Conservation (phyloP, 805 yeast species). For the Osmozyma mogii region DNA sequence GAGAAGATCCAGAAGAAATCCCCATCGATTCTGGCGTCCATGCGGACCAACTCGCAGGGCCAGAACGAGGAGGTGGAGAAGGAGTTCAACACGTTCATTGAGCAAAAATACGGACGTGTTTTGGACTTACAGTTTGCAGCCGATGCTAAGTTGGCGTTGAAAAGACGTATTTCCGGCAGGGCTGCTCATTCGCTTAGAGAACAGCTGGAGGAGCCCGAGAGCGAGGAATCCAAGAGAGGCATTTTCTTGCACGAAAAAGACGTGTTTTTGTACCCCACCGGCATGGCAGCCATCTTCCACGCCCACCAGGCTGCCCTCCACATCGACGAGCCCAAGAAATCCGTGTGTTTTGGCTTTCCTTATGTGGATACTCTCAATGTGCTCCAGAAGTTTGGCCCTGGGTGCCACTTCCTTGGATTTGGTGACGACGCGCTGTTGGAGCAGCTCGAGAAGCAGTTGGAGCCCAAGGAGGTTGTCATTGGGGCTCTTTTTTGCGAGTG, state of each 20-base stretch:
- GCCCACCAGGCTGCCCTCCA: constrained; percentile 56
- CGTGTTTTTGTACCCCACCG: constrained; percentile 79
- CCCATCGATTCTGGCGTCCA: constrained; percentile 24
- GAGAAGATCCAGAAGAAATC: constrained; percentile 24
- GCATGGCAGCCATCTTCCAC: constrained; percentile 86
- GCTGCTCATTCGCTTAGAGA: constrained; percentile 34
- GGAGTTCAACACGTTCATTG: constrained; percentile 64
- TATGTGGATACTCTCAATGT: constrained; percentile 89
- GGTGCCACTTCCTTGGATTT: constrained; percentile 75
- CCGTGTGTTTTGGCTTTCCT: constrained; percentile 94
- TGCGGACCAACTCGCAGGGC: constrained; percentile 14
- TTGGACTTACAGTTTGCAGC: constrained; percentile 68
- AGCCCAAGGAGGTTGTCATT: constrained; percentile 47
- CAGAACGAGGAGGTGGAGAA: constrained; percentile 29
- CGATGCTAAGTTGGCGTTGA: constrained; percentile 69
- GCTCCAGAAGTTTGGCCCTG: constrained; percentile 84
- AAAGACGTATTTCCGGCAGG: constrained; percentile 66
- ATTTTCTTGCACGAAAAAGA: constrained; percentile 44
- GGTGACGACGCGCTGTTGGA: constrained; percentile 69
- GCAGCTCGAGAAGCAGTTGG: constrained; percentile 55
- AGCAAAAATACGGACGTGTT: constrained; percentile 86
- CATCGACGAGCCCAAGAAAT: constrained; percentile 34
- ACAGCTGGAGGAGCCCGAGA: constrained; percentile 18
- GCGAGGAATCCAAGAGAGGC: constrained; percentile 18
- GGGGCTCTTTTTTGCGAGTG: constrained; percentile 83